Evolutionary conservation across 495 filamentous ascomycete genomes (phyloP).

Genomic region (Penicillium fimorum): DNA sequence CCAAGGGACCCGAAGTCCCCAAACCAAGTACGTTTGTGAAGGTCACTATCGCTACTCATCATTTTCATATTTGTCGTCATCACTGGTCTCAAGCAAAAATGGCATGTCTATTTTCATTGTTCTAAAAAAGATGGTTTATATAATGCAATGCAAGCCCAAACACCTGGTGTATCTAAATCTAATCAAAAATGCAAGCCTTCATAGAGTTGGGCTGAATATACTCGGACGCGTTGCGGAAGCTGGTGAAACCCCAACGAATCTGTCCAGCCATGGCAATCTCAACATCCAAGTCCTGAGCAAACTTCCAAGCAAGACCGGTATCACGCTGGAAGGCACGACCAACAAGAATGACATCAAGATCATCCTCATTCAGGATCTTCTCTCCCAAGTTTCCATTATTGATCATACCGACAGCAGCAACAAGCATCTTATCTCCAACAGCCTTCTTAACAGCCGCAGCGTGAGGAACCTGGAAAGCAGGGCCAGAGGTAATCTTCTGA

Average conservation of each 20-base stretch:
- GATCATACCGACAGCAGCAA: constrained; percentile 65
- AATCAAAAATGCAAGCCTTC: constrained; percentile 39
- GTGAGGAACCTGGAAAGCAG: constrained; percentile 67
- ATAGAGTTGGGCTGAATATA: constrained; percentile 40
- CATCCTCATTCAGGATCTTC: constrained; percentile 53
- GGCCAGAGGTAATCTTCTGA: constrained; percentile 57
- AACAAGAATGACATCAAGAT: constrained; percentile 59
- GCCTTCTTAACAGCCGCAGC: constrained; percentile 62
- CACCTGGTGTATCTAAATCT: constrained; percentile 13
- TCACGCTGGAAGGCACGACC: constrained; percentile 73
- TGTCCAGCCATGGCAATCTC: constrained; percentile 64
- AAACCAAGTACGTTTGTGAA: not conserved
- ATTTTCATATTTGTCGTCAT: not conserved
- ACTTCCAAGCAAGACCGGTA: constrained; percentile 63
- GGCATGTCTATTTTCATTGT: not conserved
- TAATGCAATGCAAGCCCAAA: not conserved
- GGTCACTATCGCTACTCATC: too few species aligned
- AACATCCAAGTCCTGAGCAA: constrained; percentile 64
- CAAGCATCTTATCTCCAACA: constrained; percentile 57
- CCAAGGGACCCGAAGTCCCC: too few species aligned
- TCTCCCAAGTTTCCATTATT: constrained; percentile 59
- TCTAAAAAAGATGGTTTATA: not conserved
- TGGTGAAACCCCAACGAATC: constrained; percentile 58
- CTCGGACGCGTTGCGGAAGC: constrained; percentile 36
- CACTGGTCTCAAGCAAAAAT: not conserved